These are phyloP conservation scores for Verticillium tricorpus DNA, from an alignment of 2,329 filamentous ascomycete species.

Conservation along the genomic window DNA sequence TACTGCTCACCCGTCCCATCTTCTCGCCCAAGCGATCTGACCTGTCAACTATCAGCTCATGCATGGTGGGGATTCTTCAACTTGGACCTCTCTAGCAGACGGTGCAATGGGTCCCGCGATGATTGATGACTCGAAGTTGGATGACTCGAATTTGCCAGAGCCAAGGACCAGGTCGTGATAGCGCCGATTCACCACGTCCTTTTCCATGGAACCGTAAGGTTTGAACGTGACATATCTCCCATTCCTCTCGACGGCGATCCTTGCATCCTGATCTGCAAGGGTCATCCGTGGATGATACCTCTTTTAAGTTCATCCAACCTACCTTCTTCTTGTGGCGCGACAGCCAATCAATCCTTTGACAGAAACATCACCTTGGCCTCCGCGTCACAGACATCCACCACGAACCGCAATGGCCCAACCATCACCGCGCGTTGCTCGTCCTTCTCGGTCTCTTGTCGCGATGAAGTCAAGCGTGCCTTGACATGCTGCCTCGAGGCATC, in stretches of 20 bases:
- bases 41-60: background rate
- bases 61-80: background rate
- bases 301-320: no score
- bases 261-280: no score
- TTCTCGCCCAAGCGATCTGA: background rate
- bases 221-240: no score
- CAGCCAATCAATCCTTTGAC: background rate
- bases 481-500: background rate
- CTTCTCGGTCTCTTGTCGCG: background rate
- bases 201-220: no score
- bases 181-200: background rate
- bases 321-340: no score
- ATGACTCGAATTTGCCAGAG: background rate
- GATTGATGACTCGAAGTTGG: background rate
- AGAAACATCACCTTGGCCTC: background rate
- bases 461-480: background rate
- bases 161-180: background rate
- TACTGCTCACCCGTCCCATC: background rate
- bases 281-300: no score
- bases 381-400: background rate
- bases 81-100: background rate
- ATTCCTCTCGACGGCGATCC: no score
- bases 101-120: background rate
- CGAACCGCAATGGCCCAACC: background rate
- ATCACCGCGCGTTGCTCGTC: background rate